Conservation (phyloP, 139 green algal genomes). For the Volvox reticuliferus region DNA sequence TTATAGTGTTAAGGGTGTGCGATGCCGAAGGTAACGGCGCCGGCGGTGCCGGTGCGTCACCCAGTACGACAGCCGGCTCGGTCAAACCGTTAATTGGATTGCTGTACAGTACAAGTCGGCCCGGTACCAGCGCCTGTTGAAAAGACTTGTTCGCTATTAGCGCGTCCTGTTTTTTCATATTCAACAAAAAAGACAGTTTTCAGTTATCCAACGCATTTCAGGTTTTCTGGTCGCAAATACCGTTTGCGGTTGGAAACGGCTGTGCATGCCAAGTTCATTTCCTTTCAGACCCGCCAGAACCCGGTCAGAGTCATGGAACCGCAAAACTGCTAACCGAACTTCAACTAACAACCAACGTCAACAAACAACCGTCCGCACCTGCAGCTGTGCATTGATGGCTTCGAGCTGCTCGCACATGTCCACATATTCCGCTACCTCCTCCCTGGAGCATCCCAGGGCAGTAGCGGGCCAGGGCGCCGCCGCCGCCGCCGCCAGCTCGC, state of each 20-base stretch:
- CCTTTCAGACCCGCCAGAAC: no score
- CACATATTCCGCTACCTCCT: slow-evolving; percentile 74
- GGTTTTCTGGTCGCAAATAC: no score
- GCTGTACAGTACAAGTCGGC: slow-evolving; percentile 73
- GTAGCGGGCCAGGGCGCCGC: slow-evolving; percentile 26
- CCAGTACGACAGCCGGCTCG: slow-evolving; percentile 76
- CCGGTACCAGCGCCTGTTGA: slow-evolving; percentile 67
- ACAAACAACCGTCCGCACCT: slow-evolving; percentile 40
- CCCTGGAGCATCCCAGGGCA: slow-evolving; percentile 30
- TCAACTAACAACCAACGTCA: background rate
- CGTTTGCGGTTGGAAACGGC: no score
- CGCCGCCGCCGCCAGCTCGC: slow-evolving; percentile 57
- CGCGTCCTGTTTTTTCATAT: slow-evolving; percentile 56
- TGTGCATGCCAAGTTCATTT: no score
- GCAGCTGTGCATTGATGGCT: slow-evolving; percentile 63
- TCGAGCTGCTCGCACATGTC: slow-evolving; percentile 59
- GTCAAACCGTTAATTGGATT: slow-evolving; percentile 64
- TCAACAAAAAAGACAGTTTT: no score
- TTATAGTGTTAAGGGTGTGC: background rate
- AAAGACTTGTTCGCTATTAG: slow-evolving; percentile 67
- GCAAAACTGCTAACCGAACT: no score
- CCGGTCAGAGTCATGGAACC: no score
- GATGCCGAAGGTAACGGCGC: background rate
- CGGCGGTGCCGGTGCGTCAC: slow-evolving; percentile 21
- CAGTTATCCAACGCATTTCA: no score